phyloP scores from a whole-genome alignment of 202 grass and related monocot genomes.

The Schoenoplectus tabernaemontani region DNA sequence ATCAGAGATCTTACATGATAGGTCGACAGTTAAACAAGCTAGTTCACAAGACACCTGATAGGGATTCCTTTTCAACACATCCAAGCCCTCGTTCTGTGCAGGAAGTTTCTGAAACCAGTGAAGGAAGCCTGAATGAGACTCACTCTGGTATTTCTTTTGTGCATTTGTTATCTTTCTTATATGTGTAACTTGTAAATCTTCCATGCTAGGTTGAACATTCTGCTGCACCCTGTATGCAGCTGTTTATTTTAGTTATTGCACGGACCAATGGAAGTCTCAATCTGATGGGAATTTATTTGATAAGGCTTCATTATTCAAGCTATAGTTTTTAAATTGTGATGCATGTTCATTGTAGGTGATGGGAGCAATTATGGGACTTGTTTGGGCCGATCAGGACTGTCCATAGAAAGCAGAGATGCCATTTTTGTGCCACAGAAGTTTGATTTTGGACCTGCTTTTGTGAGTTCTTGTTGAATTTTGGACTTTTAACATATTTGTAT shows the following conservation, averaged over 20 bases:
- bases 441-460: conserved; percentile 48
- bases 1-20: conserved; percentile 37
- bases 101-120: conserved; percentile 61
- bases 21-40: conserved; percentile 34
- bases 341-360: conserved; percentile 41
- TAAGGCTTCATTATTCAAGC: background rate
- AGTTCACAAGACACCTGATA: conserved; percentile 34
- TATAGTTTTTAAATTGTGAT: background rate
- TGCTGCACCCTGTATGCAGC: background rate
- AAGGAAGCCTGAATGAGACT: conserved; percentile 44
- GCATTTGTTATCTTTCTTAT: background rate
- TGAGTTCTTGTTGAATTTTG: conserved; percentile 41
- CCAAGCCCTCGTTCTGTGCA: conserved; percentile 40
- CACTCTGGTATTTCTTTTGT: conserved; percentile 21
- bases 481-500: conserved; percentile 16
- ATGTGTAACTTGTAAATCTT: background rate
- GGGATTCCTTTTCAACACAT: conserved; percentile 40
- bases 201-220: background rate
- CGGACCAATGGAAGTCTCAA: background rate
- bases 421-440: conserved; percentile 36
- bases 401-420: conserved; percentile 41
- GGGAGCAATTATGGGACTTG: conserved; percentile 36
- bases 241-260: background rate
- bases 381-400: conserved; percentile 27
- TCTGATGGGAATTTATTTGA: background rate